Base-by-base conservation (phyloP, 371 early-diverging fungal genomes). In the Phascolomyces articulosus region DNA sequence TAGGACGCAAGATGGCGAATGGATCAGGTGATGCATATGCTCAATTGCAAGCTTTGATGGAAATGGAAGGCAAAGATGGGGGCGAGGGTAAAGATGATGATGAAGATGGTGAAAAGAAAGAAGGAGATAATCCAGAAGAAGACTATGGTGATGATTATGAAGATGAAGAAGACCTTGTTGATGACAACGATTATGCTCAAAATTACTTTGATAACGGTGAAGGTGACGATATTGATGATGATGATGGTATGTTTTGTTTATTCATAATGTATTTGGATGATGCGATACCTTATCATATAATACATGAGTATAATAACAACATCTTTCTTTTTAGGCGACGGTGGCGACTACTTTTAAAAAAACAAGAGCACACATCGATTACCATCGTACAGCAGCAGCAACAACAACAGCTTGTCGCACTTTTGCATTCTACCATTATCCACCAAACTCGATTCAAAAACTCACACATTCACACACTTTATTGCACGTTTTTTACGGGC, bases 201-300 rank as follows among this genome's bases (percentile, higher is more conserved):
- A 82, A 73, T 31, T 83, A 85, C 74, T 83, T 83, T 75, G 85
- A 85, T 60, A 82, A 85, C 61, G 85, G 80, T 40, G 79, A 80
- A 71, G 81, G 67, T 3, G 83, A 83, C 27, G 82, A 78, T 55
- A 57, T 69, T 60, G 83, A 81, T 60, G 84, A 78, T 44, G 82
- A 77, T 58, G 82, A 80, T 63, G 74, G 73, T 63, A 71, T 66
- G 55, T 40, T 13, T 59, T 24, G 11, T 44, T 44, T 44, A 4
- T n/a, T n/a, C n/a, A n/a, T n/a, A n/a, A n/a, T n/a, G n/a, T n/a
- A n/a, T n/a, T n/a, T n/a, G n/a, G n/a, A n/a, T n/a, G n/a, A n/a
- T n/a, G n/a, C n/a, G n/a, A n/a, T n/a, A n/a, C n/a, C n/a, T n/a
- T n/a, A n/a, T n/a, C n/a, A n/a, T n/a, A n/a, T n/a, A n/a, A n/a